Conservation (phyloP, 345 rosid species). For the Eucalyptus sp. region DNA sequence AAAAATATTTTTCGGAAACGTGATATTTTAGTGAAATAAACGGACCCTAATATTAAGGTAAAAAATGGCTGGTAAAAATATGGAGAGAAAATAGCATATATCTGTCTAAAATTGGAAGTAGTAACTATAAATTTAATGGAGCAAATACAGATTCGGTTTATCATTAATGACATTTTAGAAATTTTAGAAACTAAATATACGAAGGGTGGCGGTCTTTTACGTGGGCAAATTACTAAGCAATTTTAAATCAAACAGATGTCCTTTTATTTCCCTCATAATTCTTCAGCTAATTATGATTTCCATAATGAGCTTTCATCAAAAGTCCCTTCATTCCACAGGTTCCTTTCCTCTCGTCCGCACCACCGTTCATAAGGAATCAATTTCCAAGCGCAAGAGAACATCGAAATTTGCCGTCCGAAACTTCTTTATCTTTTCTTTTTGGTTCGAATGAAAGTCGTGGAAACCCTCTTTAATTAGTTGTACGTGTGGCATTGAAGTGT, state of each 20-base stretch:
- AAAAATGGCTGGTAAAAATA: background rate
- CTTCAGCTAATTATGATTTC: background rate
- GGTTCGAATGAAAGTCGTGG: background rate
- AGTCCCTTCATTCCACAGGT: background rate
- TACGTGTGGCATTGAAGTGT: background rate
- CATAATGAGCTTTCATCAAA: background rate
- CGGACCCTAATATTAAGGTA: background rate
- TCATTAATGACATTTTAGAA: background rate
- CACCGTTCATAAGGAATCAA: background rate
- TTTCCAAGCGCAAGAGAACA: background rate
- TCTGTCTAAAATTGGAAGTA: background rate
- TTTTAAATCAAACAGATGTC: background rate
- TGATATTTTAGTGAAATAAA: too few species aligned
- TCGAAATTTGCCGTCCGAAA: background rate
- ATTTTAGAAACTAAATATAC: background rate
- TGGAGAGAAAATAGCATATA: background rate
- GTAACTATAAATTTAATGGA: background rate
- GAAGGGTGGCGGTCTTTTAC: background rate
- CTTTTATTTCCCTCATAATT: background rate
- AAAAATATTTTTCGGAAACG: too few species aligned
- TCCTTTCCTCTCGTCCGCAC: background rate
- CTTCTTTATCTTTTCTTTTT: background rate
- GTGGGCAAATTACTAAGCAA: background rate
- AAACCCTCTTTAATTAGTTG: background rate
- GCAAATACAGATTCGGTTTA: background rate